These are phyloP conservation scores for Quercus gilva DNA, from an alignment of 306 rosid genomes.

Conservation along the genomic window DNA sequence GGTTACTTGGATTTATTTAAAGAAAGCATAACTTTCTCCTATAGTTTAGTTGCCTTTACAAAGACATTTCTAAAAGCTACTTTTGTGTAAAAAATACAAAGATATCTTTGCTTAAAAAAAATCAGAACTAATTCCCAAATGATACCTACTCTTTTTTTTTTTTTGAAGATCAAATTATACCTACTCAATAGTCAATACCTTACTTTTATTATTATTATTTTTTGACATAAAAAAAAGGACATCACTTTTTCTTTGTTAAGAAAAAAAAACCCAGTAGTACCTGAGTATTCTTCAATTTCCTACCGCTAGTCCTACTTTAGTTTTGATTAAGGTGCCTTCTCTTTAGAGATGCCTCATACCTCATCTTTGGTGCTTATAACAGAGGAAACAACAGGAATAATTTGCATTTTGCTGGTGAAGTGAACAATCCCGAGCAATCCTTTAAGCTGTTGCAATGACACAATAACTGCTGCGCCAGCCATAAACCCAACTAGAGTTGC, in stretches of 20 bases:
- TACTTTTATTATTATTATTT: too few species aligned
- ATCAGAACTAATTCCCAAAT: background rate
- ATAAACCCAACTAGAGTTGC: conserved; percentile 92
- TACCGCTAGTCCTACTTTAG: background rate
- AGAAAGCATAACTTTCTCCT: conserved; percentile 17
- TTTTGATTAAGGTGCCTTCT: background rate
- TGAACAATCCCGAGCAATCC: conserved; percentile 86
- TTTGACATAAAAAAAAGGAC: too few species aligned
- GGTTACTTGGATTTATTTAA: conserved; percentile 2
- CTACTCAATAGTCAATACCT: too few species aligned
- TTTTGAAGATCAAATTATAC: too few species aligned
- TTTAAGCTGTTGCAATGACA: conserved; percentile 85
- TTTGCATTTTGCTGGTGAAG: conserved; percentile 85
- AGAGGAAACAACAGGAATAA: conserved; percentile 67
- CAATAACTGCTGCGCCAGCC: conserved; percentile 99
- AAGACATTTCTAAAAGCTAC: background rate
- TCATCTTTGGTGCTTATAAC: conserved; percentile 58
- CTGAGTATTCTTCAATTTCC: too few species aligned
- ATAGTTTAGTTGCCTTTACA: conserved; percentile 10
- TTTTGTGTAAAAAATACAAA: background rate
- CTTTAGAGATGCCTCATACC: conserved; percentile 37
- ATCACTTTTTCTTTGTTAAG: background rate
- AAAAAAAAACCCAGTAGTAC: too few species aligned
- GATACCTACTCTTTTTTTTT: background rate
- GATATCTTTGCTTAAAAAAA: background rate